Percentiles rank a stretch among this genome's conserved stretches.
phyloP scores from a whole-genome alignment of 352 stramenopile genomes.

The Thalassiosira delicatula region DNA sequence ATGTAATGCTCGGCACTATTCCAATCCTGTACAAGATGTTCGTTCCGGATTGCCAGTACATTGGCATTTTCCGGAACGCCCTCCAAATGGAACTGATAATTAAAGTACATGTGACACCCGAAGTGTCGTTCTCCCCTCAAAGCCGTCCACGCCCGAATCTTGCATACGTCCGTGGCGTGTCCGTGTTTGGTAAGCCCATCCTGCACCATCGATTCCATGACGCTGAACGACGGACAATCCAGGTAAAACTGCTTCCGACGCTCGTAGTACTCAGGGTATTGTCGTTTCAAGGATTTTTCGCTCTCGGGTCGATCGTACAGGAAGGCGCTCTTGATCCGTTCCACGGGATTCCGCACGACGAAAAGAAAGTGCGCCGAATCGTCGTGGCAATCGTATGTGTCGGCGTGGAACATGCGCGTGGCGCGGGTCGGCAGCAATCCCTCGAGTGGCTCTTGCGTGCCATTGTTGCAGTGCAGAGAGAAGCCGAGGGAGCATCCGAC shows the following conservation, averaged over 20 bases:
- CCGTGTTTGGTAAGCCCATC: conserved; percentile 38
- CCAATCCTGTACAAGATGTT: conserved; percentile 61
- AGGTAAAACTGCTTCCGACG: conserved; percentile 49
- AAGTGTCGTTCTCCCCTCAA: conserved; percentile 32
- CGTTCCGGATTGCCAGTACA: conserved; percentile 56
- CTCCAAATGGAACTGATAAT: conserved; percentile 66
- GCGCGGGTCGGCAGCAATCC: conserved; percentile 39
- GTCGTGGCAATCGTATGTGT: conserved; percentile 58
- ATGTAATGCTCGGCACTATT: conserved; percentile 40
- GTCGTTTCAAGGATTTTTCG: conserved; percentile 39
- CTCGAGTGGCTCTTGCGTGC: conserved; percentile 3
- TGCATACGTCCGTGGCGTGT: conserved; percentile 30
- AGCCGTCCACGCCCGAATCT: conserved; percentile 22
- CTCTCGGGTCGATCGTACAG: conserved; percentile 49
- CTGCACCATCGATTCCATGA: conserved; percentile 43
- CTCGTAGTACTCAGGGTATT: no score
- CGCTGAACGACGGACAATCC: conserved; percentile 48
- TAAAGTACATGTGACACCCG: conserved; percentile 58
- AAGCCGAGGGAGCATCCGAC: conserved; percentile 57
- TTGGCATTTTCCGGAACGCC: conserved; percentile 37
- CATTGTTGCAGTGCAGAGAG: conserved; percentile 47
- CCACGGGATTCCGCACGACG: conserved; percentile 59
- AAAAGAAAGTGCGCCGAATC: conserved; percentile 58
- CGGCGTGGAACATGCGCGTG: conserved; percentile 54
- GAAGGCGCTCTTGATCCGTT: conserved; percentile 52